phyloP scores from a whole-genome alignment of 2,329 filamentous ascomycete species.

The Pezicula radicicola region DNA sequence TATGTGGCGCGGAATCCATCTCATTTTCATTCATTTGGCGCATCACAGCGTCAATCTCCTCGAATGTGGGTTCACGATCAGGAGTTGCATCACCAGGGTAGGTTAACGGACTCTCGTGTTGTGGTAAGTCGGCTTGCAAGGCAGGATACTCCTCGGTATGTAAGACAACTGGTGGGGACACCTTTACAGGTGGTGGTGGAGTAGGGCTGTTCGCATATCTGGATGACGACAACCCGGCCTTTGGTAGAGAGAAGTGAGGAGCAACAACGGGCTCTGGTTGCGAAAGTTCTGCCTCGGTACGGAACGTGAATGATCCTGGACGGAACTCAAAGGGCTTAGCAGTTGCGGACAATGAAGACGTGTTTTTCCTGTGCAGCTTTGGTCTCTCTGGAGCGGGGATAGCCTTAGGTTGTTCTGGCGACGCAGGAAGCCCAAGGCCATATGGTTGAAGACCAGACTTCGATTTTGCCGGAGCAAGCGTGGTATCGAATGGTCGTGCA shows the following conservation, averaged over 20 bases:
- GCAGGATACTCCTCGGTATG: slow-evolving; percentile 18
- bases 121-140: slow-evolving; percentile 24
- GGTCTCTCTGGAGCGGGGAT: slow-evolving; percentile 10
- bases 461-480: slow-evolving; percentile 12
- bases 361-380: slow-evolving; percentile 37
- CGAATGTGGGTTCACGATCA: slow-evolving; percentile 47
- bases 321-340: slow-evolving; percentile 61
- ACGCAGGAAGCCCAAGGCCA: slow-evolving; percentile 18
- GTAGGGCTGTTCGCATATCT: slow-evolving; percentile 26
- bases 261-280: not conserved
- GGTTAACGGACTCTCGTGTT: slow-evolving; percentile 13
- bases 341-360: slow-evolving; percentile 63
- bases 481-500: slow-evolving; percentile 22
- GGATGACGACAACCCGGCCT: slow-evolving; percentile 20
- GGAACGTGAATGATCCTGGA: slow-evolving; percentile 21
- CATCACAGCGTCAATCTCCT: slow-evolving; percentile 93
- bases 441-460: slow-evolving; percentile 23
- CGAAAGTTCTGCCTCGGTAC: not conserved
- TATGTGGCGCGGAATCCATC: slow-evolving; percentile 44
- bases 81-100: slow-evolving; percentile 8
- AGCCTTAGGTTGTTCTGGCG: slow-evolving; percentile 26
- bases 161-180: slow-evolving; percentile 10
- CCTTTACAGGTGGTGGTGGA: slow-evolving; percentile 16
- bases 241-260: slow-evolving; percentile 5
- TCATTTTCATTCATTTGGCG: slow-evolving; percentile 74